Evolutionary conservation across 768 basidiomycete genomes (phyloP).

Genomic region (Scleroderma citrinum): DNA sequence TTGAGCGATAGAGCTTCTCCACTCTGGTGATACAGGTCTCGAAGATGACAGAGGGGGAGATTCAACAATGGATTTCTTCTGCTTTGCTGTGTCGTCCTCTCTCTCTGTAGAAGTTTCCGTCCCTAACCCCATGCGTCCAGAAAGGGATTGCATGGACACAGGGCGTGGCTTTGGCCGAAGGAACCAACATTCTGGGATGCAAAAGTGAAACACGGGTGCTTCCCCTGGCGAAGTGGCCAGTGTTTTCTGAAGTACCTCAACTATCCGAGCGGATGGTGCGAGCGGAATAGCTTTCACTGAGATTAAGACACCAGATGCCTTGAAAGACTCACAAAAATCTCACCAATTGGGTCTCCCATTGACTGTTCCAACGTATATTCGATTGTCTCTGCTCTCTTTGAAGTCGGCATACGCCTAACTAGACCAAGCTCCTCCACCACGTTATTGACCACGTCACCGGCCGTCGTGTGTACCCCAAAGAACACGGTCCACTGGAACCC

Average conservation of each 20-base stretch:
- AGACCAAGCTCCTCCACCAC: conserved; percentile 65
- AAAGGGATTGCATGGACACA: conserved; percentile 44
- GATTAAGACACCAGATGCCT: not conserved
- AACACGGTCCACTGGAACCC: conserved; percentile 62
- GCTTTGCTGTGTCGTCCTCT: conserved; percentile 61
- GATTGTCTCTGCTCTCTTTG: conserved; percentile 55
- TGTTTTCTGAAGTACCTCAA: conserved; percentile 7
- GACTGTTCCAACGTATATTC: conserved; percentile 74
- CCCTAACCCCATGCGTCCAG: conserved; percentile 35
- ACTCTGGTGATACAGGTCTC: conserved; percentile 36
- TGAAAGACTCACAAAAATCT: conserved; percentile 14
- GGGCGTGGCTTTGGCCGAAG: conserved; percentile 57
- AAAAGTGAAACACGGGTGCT: conserved; percentile 44
- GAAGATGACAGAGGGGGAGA: conserved; percentile 12
- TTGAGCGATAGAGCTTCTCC: conserved; percentile 51
- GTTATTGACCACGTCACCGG: conserved; percentile 45
- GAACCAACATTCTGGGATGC: conserved; percentile 78
- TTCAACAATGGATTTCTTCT: conserved; percentile 27
- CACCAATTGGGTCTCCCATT: conserved; percentile 47
- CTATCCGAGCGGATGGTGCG: conserved; percentile 7
- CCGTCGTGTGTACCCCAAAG: conserved; percentile 51
- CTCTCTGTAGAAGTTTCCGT: conserved; percentile 27
- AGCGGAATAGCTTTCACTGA: conserved; percentile 11
- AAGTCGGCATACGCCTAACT: conserved; percentile 55
- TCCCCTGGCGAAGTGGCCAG: conserved; percentile 1